phyloP scores from a whole-genome alignment of 192 early-diverging fungal genomes.

The Gonapodya prolifera region DNA sequence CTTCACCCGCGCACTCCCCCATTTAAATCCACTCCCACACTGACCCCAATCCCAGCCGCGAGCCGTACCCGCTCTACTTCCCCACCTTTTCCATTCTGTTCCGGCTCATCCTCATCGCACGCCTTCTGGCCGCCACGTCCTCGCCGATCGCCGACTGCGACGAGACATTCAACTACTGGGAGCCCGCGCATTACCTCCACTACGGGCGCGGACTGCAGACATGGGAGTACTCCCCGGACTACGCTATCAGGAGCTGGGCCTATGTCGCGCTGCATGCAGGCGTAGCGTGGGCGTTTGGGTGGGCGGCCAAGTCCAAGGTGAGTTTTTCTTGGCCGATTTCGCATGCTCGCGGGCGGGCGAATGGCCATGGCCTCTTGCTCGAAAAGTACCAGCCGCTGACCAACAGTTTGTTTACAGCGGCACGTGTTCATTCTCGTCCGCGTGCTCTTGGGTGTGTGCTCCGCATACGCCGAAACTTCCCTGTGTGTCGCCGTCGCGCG shows the following conservation, averaged over 20 bases:
- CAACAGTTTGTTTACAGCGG: conserved; percentile 22
- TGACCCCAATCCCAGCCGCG: not conserved
- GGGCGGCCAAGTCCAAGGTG: not conserved
- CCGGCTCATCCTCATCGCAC: not conserved
- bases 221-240: conserved; percentile 93
- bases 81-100: not conserved
- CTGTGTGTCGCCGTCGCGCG: conserved; percentile 52
- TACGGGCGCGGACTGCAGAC: conserved; percentile 80
- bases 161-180: conserved; percentile 95
- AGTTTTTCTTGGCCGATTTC: not conserved
- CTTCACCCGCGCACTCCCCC: too few species aligned
- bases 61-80: not conserved
- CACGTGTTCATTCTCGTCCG: conserved; percentile 68
- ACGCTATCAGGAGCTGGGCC: conserved; percentile 74
- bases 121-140: not conserved
- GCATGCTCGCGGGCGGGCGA: not conserved
- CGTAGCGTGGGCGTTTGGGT: conserved; percentile 25
- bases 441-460: conserved; percentile 42
- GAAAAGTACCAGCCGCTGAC: too few species aligned
- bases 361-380: not conserved
- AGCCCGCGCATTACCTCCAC: conserved; percentile 77
- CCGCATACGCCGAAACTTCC: conserved; percentile 51
- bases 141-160: conserved; percentile 60
- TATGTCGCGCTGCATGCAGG: conserved; percentile 53
- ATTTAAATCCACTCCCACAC: too few species aligned